Evolutionary conservation across 2,329 filamentous ascomycete species (phyloP).

Genomic region (Eurotiales sp.): DNA sequence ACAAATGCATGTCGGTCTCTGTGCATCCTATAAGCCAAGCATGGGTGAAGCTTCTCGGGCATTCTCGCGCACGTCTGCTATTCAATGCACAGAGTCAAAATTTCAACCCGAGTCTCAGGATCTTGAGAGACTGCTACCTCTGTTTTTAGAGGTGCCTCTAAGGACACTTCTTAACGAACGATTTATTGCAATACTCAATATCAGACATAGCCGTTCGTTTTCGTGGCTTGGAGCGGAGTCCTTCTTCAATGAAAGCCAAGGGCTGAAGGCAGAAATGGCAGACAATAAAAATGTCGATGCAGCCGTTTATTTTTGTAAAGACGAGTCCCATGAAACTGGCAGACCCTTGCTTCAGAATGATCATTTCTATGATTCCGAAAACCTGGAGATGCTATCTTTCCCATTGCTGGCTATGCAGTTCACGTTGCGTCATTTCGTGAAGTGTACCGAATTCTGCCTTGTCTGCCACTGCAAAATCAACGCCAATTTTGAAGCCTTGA

Average conservation of each 20-base stretch:
- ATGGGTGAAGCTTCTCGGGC: conserved; percentile 50
- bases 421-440: conserved; percentile 69
- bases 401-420: conserved; percentile 68
- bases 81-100: background rate
- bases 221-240: conserved; percentile 67
- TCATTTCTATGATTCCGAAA: conserved; percentile 39
- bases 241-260: conserved; percentile 50
- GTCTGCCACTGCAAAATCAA: conserved; percentile 71
- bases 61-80: conserved; percentile 35
- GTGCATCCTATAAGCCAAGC: conserved; percentile 68
- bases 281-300: conserved; percentile 12
- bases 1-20: conserved; percentile 67
- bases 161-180: conserved; percentile 64
- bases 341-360: conserved; percentile 49
- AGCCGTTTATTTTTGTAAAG: conserved; percentile 21
- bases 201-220: conserved; percentile 51
- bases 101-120: background rate
- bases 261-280: conserved; percentile 21
- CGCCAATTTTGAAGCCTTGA: conserved; percentile 54
- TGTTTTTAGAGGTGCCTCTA: conserved; percentile 68
- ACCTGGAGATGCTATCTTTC: conserved; percentile 44
- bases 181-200: conserved; percentile 60
- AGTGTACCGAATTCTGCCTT: conserved; percentile 82
- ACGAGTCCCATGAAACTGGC: conserved; percentile 22
- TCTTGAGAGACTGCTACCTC: conserved; percentile 48